A percentile compares a stretch with the other conserved stretches of the same genome.
These are phyloP conservation scores for Boletus reticulatus DNA, from an alignment of 768 basidiomycete species.

Conservation along the genomic window DNA sequence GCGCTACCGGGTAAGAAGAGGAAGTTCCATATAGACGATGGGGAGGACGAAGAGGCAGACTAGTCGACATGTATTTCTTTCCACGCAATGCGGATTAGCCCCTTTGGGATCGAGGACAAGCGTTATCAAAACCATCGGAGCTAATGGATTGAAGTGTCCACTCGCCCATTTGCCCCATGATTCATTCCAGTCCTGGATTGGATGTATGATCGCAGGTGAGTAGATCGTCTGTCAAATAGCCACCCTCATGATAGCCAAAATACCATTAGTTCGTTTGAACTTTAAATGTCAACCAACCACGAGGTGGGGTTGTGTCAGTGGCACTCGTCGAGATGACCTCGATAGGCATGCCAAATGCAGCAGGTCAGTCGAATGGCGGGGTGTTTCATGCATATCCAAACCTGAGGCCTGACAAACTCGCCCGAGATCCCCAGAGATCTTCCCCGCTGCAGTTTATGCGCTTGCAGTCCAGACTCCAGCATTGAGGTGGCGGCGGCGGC, in stretches of 20 bases:
- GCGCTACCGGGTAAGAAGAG: constrained; percentile 73
- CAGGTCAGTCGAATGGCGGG: constrained; percentile 23
- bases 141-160: constrained; percentile 34
- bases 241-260: not conserved
- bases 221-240: not conserved
- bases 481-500: constrained; percentile 32
- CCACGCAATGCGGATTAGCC: constrained; percentile 1
- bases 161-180: constrained; percentile 28
- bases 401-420: constrained; percentile 11
- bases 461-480: constrained; percentile 33
- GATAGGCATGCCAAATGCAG: constrained; percentile 29
- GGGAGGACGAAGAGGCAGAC: constrained; percentile 31
- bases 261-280: constrained; percentile 25
- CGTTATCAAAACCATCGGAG: constrained; percentile 24
- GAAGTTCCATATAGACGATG: constrained; percentile 58
- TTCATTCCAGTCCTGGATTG: constrained; percentile 32
- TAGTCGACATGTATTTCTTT: constrained; percentile 2
- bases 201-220: constrained; percentile 36
- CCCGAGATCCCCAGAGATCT: constrained; percentile 34
- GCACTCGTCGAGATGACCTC: constrained; percentile 28
- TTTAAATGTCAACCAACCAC: constrained; percentile 37
- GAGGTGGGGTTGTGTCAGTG: constrained; percentile 28
- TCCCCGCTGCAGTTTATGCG: constrained; percentile 41
- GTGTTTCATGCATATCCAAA: not conserved
- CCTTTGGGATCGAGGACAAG: constrained; percentile 13